A percentile compares a stretch with the other conserved stretches of the same genome.
Evolutionary conservation across 768 basidiomycete genomes (phyloP).

Genomic region (Pisolithus orientalis): DNA sequence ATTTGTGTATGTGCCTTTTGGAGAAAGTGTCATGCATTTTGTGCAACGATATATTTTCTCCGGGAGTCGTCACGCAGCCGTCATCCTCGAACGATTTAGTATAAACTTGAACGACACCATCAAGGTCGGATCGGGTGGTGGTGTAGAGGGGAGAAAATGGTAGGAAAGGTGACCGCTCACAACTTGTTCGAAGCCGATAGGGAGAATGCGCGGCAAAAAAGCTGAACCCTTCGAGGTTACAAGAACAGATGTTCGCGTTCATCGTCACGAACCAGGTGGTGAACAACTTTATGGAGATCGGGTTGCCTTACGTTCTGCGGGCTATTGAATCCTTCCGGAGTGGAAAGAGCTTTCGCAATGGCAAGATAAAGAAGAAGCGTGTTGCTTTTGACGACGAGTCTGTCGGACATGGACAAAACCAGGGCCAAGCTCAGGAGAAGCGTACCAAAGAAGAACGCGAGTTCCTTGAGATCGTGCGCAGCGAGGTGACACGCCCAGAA

Average conservation of each 20-base stretch:
- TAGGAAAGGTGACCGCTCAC: slow-evolving; percentile 11
- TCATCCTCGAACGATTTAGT: slow-evolving; percentile 16
- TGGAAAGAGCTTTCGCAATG: slow-evolving; percentile 28
- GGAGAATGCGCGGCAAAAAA: slow-evolving; percentile 45
- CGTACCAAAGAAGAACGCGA: slow-evolving; percentile 58
- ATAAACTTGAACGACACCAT: slow-evolving; percentile 23
- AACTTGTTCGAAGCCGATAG: slow-evolving; percentile 48
- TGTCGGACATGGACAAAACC: not conserved
- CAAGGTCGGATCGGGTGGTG: slow-evolving; percentile 22
- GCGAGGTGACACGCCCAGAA: slow-evolving; percentile 72
- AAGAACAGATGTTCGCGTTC: slow-evolving; percentile 91
- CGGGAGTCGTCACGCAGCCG: slow-evolving; percentile 13
- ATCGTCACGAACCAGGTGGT: slow-evolving; percentile 85
- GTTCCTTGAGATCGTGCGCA: slow-evolving; percentile 73
- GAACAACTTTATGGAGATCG: slow-evolving; percentile 73
- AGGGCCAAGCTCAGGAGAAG: slow-evolving; percentile 21
- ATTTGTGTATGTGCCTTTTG: slow-evolving; percentile 93
- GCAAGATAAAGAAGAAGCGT: slow-evolving; percentile 48
- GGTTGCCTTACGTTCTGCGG: slow-evolving; percentile 71
- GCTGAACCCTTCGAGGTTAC: slow-evolving; percentile 62
- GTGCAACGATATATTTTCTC: slow-evolving; percentile 30
- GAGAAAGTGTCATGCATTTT: slow-evolving; percentile 70
- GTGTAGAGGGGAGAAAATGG: slow-evolving; percentile 6
- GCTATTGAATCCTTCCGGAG: slow-evolving; percentile 45
- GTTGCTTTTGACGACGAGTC: slow-evolving; percentile 67